Percentiles rank a stretch among this genome's conserved stretches.
Conservation (phyloP, 2,329 filamentous ascomycete genomes). For the Calonectria henricotiae region DNA sequence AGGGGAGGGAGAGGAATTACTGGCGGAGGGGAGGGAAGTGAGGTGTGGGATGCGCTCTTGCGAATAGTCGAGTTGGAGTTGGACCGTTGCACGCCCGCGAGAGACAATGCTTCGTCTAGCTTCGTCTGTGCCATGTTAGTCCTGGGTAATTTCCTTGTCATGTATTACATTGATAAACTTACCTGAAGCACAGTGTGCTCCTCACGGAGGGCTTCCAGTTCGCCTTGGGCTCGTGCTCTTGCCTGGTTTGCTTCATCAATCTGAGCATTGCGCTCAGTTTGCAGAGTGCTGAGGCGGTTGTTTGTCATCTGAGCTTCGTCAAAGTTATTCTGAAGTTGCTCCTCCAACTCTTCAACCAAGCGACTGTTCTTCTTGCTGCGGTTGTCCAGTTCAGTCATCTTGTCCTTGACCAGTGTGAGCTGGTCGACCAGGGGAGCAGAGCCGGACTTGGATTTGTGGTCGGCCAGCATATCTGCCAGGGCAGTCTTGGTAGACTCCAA, state of each 20-base stretch:
- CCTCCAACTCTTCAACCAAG: constrained; percentile 95
- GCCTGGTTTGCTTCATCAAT: constrained; percentile 84
- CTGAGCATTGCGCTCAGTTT: constrained; percentile 81
- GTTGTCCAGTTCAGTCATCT: constrained; percentile 74
- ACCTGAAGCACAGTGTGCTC: constrained; percentile 87
- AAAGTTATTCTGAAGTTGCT: constrained; percentile 95
- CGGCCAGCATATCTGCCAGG: constrained; percentile 70
- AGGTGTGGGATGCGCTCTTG: constrained; percentile 87
- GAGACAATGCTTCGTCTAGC: constrained; percentile 67
- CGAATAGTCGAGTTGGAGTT: constrained; percentile 81
- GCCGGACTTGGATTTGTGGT: constrained; percentile 58
- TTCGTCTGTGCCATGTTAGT: constrained; percentile 68
- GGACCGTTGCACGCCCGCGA: constrained; percentile 69
- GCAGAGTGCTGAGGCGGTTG: constrained; percentile 88
- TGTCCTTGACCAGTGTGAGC: constrained; percentile 76
- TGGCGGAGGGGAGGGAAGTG: constrained; percentile 92
- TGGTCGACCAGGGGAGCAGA: constrained; percentile 69
- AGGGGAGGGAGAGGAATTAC: constrained; percentile 96
- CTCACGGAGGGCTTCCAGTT: constrained; percentile 78
- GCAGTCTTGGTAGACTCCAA: constrained; percentile 74
- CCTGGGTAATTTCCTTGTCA: not conserved
- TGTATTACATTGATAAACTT: constrained; percentile 55
- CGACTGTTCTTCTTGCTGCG: constrained; percentile 92
- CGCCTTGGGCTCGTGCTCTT: constrained; percentile 75
- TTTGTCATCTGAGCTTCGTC: constrained; percentile 90